These are phyloP conservation scores for Allium fistulosum DNA, from an alignment of 106 monocot genomes.

Conservation along the genomic window DNA sequence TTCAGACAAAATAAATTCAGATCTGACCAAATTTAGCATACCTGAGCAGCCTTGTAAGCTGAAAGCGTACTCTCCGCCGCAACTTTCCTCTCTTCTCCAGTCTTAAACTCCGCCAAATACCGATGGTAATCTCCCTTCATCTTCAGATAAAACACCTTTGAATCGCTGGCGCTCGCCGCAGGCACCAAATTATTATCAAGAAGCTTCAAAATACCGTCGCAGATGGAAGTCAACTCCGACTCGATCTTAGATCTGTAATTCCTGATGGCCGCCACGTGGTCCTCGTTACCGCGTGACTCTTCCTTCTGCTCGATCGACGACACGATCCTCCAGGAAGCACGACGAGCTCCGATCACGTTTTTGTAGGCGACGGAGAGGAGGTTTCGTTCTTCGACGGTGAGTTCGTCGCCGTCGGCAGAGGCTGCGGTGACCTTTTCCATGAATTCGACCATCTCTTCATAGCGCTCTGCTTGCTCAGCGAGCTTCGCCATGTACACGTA, in stretches of 20 bases:
- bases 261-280: slow-evolving; percentile 16
- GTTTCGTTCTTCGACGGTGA: slow-evolving; percentile 26
- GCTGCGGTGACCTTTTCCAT: slow-evolving; percentile 20
- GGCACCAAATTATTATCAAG: slow-evolving; percentile 14
- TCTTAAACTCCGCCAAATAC: slow-evolving; percentile 28
- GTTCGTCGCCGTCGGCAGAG: slow-evolving; percentile 11
- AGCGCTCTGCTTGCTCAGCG: slow-evolving; percentile 28
- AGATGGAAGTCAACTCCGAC: slow-evolving; percentile 20
- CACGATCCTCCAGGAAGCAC: slow-evolving; percentile 23
- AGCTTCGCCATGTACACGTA: slow-evolving; percentile 31
- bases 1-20: no score
- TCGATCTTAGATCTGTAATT: slow-evolving; percentile 22
- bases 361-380: slow-evolving; percentile 27
- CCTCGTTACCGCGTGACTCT: slow-evolving; percentile 21
- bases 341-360: slow-evolving; percentile 19
- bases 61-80: slow-evolving; percentile 21
- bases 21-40: neutral
- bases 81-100: slow-evolving; percentile 19
- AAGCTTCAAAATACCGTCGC: slow-evolving; percentile 15
- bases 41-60: slow-evolving; percentile 23
- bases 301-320: slow-evolving; percentile 31
- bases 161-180: slow-evolving; percentile 17
- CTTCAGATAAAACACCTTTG: slow-evolving; percentile 27
- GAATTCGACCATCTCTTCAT: slow-evolving; percentile 31
- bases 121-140: slow-evolving; percentile 29